These are phyloP conservation scores for Pythium sp. DNA, from an alignment of 352 stramenopile genomes.

Conservation along the genomic window DNA sequence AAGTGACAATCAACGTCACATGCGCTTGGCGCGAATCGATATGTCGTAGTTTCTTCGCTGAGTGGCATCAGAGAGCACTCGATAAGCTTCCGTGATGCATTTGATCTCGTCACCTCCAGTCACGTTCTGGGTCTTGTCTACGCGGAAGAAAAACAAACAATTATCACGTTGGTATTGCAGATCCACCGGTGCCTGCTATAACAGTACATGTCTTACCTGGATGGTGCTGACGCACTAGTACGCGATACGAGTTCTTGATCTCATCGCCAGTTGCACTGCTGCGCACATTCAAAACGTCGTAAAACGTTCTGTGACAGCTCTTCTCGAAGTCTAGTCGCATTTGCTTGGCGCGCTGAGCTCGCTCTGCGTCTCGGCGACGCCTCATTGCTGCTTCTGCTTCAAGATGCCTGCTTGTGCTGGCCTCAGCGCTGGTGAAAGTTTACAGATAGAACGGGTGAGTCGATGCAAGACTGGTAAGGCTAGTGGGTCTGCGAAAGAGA, in stretches of 20 bases:
- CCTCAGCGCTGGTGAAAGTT: neutral
- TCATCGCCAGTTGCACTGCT: constrained; percentile 1
- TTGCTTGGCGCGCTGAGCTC: neutral
- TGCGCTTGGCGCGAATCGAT: neutral
- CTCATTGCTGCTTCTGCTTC: constrained; percentile 2
- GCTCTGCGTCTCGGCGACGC: neutral
- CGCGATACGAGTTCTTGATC: constrained; percentile 6
- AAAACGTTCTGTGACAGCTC: neutral
- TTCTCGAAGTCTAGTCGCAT: neutral
- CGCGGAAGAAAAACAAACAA: neutral
- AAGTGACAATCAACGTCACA: neutral
- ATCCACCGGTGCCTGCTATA: neutral
- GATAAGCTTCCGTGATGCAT: constrained; percentile 10
- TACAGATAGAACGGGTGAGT: neutral
- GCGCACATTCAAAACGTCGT: constrained; percentile 1
- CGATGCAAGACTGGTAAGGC: neutral
- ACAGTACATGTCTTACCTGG: neutral
- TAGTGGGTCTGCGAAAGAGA: neutral
- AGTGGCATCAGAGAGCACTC: neutral
- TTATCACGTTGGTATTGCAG: neutral
- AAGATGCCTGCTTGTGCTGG: neutral
- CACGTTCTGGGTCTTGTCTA: constrained; percentile 6
- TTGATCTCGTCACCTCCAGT: constrained; percentile 3
- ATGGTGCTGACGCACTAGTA: constrained; percentile 2
- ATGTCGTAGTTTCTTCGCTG: constrained; percentile 3